Percentiles rank a stretch among this genome's conserved stretches.
Evolutionary conservation across 2,329 filamentous ascomycete genomes (phyloP).

Genomic region (Trichoderma lentiforme): DNA sequence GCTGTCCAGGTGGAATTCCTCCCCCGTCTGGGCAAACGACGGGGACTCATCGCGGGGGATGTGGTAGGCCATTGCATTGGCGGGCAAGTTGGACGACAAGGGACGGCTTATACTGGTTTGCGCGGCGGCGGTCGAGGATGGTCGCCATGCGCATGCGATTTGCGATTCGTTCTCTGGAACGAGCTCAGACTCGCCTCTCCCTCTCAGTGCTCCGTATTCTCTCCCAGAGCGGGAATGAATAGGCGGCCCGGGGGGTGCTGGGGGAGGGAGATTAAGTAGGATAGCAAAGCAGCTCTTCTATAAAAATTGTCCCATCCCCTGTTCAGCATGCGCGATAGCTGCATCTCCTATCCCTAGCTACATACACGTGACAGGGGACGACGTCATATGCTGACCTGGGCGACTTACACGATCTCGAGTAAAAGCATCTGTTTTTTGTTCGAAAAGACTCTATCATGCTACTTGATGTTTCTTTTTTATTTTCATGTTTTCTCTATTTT

Average conservation of each 20-base stretch:
- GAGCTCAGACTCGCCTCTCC: neutral
- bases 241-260: neutral
- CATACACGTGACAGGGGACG: conserved; percentile 16
- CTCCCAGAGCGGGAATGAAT: conserved; percentile 7
- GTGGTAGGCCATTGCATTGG: conserved; percentile 26
- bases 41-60: conserved; percentile 29
- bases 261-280: neutral
- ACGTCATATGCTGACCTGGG: conserved; percentile 5
- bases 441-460: neutral
- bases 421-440: neutral
- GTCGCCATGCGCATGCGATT: conserved; percentile 4
- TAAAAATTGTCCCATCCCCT: conserved; percentile 4
- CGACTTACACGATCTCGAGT: neutral
- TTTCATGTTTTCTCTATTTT: neutral
- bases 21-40: conserved; percentile 40
- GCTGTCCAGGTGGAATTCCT: conserved; percentile 35
- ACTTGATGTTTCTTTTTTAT: neutral
- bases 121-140: neutral
- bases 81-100: neutral
- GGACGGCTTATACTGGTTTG: neutral
- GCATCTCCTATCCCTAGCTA: neutral
- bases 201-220: neutral
- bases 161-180: neutral
- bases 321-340: neutral
- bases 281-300: neutral